Evolutionary conservation across 169 alveolate species (phyloP).

Genomic region (Toxoplasma gondii): DNA sequence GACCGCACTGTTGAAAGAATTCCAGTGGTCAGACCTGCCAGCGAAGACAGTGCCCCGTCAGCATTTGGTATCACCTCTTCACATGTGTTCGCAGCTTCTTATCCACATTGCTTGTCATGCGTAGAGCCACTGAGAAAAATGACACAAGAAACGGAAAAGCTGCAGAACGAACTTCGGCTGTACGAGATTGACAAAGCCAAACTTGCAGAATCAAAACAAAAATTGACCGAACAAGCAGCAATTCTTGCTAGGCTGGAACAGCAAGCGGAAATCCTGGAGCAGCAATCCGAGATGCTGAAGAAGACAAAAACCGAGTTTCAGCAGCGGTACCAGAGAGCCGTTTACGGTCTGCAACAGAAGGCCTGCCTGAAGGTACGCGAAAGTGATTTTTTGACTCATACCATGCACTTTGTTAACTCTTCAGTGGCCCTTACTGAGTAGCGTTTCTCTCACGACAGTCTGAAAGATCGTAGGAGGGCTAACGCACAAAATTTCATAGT

Average conservation of each 20-base stretch:
- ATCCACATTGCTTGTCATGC: neutral
- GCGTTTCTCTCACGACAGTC: too few relatives aligned
- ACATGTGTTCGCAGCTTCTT: too few relatives aligned
- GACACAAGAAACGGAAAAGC: conserved; percentile 12
- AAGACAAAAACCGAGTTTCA: neutral
- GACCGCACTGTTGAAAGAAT: too few relatives aligned
- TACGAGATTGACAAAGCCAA: conserved; percentile 43
- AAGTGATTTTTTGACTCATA: neutral
- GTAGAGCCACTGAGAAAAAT: conserved; percentile 29
- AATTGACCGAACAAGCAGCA: neutral
- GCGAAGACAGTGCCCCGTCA: too few relatives aligned
- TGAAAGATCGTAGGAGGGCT: too few relatives aligned
- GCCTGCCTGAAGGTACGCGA: conserved; percentile 48
- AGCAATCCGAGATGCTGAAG: conserved; percentile 32
- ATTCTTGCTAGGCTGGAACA: conserved; percentile 7
- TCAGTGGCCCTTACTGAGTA: too few relatives aligned
- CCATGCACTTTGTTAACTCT: too few relatives aligned
- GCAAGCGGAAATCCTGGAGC: conserved; percentile 47
- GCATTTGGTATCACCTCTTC: too few relatives aligned
- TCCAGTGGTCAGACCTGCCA: too few relatives aligned
- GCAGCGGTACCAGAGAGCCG: conserved; percentile 26
- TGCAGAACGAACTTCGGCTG: conserved; percentile 22
- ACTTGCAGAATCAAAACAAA: conserved; percentile 5
- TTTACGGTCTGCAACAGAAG: conserved; percentile 40
- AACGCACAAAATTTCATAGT: too few relatives aligned